These are phyloP conservation scores for Spirogloea muscicola DNA, from an alignment of 139 green algal species.

Conservation along the genomic window DNA sequence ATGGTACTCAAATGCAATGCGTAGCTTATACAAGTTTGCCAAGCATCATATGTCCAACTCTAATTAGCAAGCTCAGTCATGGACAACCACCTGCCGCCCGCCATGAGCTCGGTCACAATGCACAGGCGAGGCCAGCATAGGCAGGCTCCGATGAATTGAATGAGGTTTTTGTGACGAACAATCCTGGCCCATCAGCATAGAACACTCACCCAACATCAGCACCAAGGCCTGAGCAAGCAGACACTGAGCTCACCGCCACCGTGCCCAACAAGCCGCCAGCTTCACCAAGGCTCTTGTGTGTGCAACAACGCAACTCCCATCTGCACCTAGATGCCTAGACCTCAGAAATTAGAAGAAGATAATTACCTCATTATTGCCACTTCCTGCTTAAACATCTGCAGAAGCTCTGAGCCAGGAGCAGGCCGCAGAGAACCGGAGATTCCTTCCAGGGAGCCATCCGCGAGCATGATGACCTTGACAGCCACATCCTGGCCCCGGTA, in stretches of 20 bases:
- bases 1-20: too few relatives aligned
- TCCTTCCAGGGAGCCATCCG: background rate
- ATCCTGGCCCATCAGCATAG: conserved; percentile 7
- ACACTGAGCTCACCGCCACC: background rate
- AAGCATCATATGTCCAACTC: too few relatives aligned
- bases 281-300: conserved; percentile 1
- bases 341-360: too few relatives aligned
- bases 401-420: conserved; percentile 63
- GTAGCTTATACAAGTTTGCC: too few relatives aligned
- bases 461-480: conserved; percentile 87
- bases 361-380: conserved; percentile 69
- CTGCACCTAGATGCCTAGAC: too few relatives aligned
- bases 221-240: background rate
- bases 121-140: conserved; percentile 89
- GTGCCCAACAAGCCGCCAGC: background rate
- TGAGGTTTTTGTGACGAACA: conserved; percentile 92
- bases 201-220: background rate
- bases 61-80: too few relatives aligned
- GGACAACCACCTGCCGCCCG: conserved; percentile 77
- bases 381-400: conserved; percentile 84
- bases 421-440: conserved; percentile 8
- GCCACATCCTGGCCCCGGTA: conserved; percentile 97
- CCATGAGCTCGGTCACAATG: conserved; percentile 98
- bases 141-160: conserved; percentile 98
- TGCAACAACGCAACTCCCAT: too few relatives aligned